Conservation (phyloP, 495 filamentous ascomycete species). For the Aspergillus homomorphus region DNA sequence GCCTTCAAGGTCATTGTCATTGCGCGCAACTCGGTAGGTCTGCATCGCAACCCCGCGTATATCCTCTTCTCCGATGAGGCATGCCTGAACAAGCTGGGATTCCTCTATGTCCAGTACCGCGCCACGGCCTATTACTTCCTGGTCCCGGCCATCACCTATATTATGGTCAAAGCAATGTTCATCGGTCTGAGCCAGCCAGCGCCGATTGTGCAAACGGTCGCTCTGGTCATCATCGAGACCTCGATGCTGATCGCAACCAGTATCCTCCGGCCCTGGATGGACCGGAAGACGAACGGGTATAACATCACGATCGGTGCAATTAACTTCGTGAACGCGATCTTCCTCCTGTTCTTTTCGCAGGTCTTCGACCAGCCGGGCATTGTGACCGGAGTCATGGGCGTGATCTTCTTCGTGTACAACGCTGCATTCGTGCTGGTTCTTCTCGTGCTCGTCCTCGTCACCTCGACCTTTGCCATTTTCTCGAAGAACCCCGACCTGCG, state of each 20-base stretch:
- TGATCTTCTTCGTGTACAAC: slow-evolving; percentile 91
- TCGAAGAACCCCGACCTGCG: slow-evolving; percentile 95
- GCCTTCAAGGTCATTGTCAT: slow-evolving; percentile 85
- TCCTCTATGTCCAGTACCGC: slow-evolving; percentile 95
- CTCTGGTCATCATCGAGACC: slow-evolving; percentile 81
- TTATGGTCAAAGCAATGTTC: slow-evolving; percentile 85
- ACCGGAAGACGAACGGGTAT: slow-evolving; percentile 97
- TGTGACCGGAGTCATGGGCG: slow-evolving; percentile 89
- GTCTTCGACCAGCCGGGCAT: slow-evolving; percentile 83
- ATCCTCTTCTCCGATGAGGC: slow-evolving; percentile 94
- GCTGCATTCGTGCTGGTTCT: slow-evolving; percentile 83
- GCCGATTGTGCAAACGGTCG: slow-evolving; percentile 79
- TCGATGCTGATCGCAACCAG: slow-evolving; percentile 72
- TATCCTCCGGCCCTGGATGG: slow-evolving; percentile 93
- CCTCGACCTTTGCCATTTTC: slow-evolving; percentile 76
- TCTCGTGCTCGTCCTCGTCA: slow-evolving; percentile 81
- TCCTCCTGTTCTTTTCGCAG: slow-evolving; percentile 78
- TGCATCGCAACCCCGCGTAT: slow-evolving; percentile 96
- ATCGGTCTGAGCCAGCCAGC: slow-evolving; percentile 75
- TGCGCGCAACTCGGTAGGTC: slow-evolving; percentile 78
- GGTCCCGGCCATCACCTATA: slow-evolving; percentile 75
- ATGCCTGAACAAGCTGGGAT: slow-evolving; percentile 96
- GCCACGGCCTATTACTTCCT: slow-evolving; percentile 97
- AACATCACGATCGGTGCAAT: slow-evolving; percentile 89
- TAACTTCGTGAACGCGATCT: slow-evolving; percentile 89